Evolutionary conservation across 768 basidiomycete genomes (phyloP).

Genomic region (Suillus placidus): DNA sequence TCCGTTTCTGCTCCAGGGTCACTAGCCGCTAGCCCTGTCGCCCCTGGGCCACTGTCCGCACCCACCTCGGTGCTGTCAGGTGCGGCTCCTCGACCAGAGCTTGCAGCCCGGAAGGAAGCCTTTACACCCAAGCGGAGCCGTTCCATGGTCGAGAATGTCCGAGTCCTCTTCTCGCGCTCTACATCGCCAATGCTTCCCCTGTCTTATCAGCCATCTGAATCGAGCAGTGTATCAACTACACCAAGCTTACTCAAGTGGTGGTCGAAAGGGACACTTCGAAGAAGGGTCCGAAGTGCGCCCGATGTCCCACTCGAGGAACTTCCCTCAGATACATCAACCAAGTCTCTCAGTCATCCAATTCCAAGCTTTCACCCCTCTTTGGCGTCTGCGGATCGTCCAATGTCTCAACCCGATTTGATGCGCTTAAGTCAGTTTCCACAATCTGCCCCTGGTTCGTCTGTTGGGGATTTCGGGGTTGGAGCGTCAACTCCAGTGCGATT

Average conservation of each 20-base stretch:
- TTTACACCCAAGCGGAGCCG: constrained; percentile 45
- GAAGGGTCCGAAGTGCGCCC: constrained; percentile 55
- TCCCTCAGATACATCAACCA: constrained; percentile 27
- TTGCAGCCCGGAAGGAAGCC: constrained; percentile 24
- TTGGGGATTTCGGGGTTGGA: constrained; percentile 28
- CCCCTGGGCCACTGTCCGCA: constrained; percentile 19
- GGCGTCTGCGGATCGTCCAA: constrained; percentile 22
- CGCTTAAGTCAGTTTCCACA: constrained; percentile 23
- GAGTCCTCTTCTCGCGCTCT: constrained; percentile 58
- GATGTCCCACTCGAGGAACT: constrained; percentile 40
- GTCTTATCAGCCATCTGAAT: constrained; percentile 29
- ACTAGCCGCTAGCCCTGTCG: constrained; percentile 23
- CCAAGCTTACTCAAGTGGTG: constrained; percentile 48
- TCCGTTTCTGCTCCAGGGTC: constrained; percentile 28
- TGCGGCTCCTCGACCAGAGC: constrained; percentile 31
- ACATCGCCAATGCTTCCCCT: constrained; percentile 40
- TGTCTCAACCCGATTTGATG: constrained; percentile 37
- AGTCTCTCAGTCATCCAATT: constrained; percentile 26
- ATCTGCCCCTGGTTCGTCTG: constrained; percentile 13
- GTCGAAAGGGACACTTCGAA: constrained; percentile 51
- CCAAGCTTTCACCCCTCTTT: constrained; percentile 14
- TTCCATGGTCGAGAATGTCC: constrained; percentile 66
- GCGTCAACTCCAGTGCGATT: constrained; percentile 15
- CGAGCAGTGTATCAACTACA: constrained; percentile 31
- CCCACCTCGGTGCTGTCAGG: constrained; percentile 16